Conservation (phyloP, 371 early-diverging fungal genomes). For the Rhizopus sp. region DNA sequence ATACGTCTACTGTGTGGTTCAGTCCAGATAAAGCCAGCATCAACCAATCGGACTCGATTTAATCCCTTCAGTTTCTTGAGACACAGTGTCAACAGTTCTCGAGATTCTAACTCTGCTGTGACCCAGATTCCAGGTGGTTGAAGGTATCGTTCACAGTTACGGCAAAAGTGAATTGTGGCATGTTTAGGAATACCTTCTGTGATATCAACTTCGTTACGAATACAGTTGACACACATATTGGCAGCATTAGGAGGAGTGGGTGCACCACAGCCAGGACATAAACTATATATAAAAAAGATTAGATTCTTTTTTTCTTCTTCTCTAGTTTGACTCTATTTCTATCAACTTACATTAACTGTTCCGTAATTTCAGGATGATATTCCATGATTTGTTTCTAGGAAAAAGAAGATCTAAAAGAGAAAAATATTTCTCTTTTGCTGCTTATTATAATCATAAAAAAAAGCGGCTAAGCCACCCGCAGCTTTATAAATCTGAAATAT, state of each 20-base stretch:
- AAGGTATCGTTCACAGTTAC: conserved; percentile 96
- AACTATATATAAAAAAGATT: conserved; percentile 20
- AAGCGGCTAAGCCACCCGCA: not conserved
- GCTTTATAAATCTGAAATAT: conserved; percentile 1
- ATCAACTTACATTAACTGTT: conserved; percentile 51
- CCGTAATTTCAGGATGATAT: conserved; percentile 51
- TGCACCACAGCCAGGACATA: conserved; percentile 97
- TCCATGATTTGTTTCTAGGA: conserved; percentile 30
- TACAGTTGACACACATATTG: conserved; percentile 99
- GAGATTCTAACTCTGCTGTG: conserved; percentile 84
- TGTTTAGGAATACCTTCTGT: conserved; percentile 98
- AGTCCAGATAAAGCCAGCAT: conserved; percentile 99
- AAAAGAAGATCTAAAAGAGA: conserved; percentile 2
- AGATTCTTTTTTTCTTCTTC: not conserved
- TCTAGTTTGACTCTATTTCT: not conserved
- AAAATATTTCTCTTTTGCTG: not conserved
- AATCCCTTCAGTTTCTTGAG: conserved; percentile 93
- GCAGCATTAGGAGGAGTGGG: conserved; percentile 96
- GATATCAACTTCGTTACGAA: conserved; percentile 94
- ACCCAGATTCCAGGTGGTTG: conserved; percentile 97
- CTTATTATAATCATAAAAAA: not conserved
- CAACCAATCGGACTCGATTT: conserved; percentile 91
- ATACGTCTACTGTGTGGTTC: conserved; percentile 96
- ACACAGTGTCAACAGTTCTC: conserved; percentile 94
- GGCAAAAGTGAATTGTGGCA: conserved; percentile 92